Base-by-base conservation (phyloP, 768 basidiomycete species). In the Russula sp. region DNA sequence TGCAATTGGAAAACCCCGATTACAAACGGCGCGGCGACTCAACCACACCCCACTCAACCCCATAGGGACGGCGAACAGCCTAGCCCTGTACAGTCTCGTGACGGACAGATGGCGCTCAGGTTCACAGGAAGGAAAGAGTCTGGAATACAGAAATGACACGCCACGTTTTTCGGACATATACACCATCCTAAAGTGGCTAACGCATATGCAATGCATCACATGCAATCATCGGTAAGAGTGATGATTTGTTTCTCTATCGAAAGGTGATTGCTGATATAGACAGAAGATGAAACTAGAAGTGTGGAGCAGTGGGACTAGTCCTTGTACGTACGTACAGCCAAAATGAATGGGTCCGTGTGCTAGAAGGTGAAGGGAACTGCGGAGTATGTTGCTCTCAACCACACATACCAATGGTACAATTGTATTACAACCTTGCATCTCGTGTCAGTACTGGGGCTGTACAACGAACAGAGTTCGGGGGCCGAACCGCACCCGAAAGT, bases 261-360 rank as follows among this genome's bases (percentile, higher is more conserved):
- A 59, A n/a, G 49, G 34, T 51, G 49, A 40, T 36, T 49, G n/a
- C n/a, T n/a, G n/a, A n/a, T n/a, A n/a, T n/a, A n/a, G n/a, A 22
- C 16, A 28, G 28, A 52, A 28, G 16, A 30, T 18, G 5, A 49
- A 22, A 18, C 9, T 28, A 28, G 16, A 57, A 51, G 26, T 22
- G 48, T 59, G 44, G 48, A 58, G 57, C 46, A 7, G 34, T 49
- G 44, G 48, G 14, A 22, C 32, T 49, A 49, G 32, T 34, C 32
- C 57, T 28, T 59, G 49, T 59, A 50, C 36, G 58, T 51, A 51
- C 24, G 24, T 34, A 24, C 20, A 22, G n/a, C 16, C 22, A 18
- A 22, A 48, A 24, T 34, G 11, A 48, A 48, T 58, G 28, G 11
- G 32, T 32, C 22, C 42, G n/a, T 34, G 44, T 34, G 30, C n/a